Conservation (phyloP, 2,329 filamentous ascomycete species). For the Epicoccum sorghinum region DNA sequence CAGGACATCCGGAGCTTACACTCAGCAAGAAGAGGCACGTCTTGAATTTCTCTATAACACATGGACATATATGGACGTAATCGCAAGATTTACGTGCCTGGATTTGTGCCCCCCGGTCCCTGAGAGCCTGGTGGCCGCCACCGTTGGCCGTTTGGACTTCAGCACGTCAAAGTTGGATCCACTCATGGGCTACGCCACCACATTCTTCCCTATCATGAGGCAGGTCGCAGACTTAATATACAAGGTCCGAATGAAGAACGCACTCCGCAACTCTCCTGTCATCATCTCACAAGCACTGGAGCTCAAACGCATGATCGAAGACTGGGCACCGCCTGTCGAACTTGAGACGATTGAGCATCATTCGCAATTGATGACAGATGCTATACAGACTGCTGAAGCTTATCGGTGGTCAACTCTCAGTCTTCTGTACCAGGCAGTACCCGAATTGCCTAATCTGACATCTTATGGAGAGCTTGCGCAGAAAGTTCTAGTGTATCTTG, state of each 20-base stretch:
- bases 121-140: conserved; percentile 37
- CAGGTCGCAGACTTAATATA: conserved; percentile 67
- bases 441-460: conserved; percentile 66
- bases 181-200: conserved; percentile 69
- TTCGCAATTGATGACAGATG: conserved; percentile 64
- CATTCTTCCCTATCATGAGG: conserved; percentile 70
- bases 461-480: conserved; percentile 63
- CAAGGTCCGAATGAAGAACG: conserved; percentile 56
- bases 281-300: conserved; percentile 67
- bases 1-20: conserved; percentile 44
- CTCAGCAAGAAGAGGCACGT: conserved; percentile 48
- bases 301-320: conserved; percentile 64
- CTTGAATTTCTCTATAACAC: conserved; percentile 71
- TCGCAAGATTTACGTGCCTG: conserved; percentile 69
- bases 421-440: conserved; percentile 69
- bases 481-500: conserved; percentile 65
- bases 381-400: conserved; percentile 68
- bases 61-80: conserved; percentile 75
- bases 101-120: conserved; percentile 60
- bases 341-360: conserved; percentile 67
- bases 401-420: conserved; percentile 70
- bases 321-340: conserved; percentile 62
- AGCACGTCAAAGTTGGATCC: conserved; percentile 59
- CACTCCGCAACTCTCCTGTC: conserved; percentile 61
- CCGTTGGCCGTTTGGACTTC: conserved; percentile 9